A percentile compares a stretch with the other conserved stretches of the same genome.
These are phyloP conservation scores for Xylariales sp. DNA, from an alignment of 2,329 filamentous ascomycete species.

Conservation along the genomic window DNA sequence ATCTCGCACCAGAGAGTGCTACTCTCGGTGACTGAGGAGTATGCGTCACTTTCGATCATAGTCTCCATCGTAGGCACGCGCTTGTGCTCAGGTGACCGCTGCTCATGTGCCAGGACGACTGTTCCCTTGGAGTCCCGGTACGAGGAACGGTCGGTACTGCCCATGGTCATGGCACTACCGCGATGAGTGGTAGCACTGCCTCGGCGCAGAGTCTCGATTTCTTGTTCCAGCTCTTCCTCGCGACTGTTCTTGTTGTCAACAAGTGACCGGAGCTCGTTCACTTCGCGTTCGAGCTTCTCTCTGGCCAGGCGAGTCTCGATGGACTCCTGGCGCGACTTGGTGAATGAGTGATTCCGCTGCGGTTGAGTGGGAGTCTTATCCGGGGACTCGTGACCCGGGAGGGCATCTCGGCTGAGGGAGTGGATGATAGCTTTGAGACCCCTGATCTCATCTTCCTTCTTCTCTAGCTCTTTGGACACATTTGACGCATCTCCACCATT, in stretches of 20 bases:
- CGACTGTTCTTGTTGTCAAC: conserved; percentile 67
- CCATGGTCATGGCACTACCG: conserved; percentile 44
- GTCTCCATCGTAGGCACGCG: conserved; percentile 57
- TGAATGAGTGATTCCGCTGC: conserved; percentile 31
- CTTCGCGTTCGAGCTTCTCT: conserved; percentile 73
- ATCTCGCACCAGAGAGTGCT: conserved; percentile 89
- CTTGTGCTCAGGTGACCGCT: conserved; percentile 42
- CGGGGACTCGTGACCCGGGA: conserved; percentile 35
- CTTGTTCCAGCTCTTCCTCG: conserved; percentile 82
- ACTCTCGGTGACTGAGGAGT: conserved; percentile 67
- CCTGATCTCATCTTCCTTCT: conserved; percentile 95
- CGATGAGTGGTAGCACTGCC: conserved; percentile 40
- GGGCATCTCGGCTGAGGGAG: conserved; percentile 76
- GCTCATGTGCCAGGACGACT: conserved; percentile 52
- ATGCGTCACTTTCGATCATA: conserved; percentile 65
- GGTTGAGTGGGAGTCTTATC: conserved; percentile 28
- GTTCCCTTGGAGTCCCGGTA: conserved; percentile 64
- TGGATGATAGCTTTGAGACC: conserved; percentile 98
- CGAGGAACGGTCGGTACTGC: conserved; percentile 52
- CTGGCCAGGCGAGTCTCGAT: conserved; percentile 53
- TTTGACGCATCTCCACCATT: conserved; percentile 37
- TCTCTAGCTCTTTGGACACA: conserved; percentile 72
- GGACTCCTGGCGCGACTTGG: conserved; percentile 40
- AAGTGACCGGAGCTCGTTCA: conserved; percentile 69
- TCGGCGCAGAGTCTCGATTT: conserved; percentile 64